Evolutionary conservation across 31 red algal species (phyloP), one percentile per base, ranked within the genome.

Genomic region (Endocladia muricata): DNA sequence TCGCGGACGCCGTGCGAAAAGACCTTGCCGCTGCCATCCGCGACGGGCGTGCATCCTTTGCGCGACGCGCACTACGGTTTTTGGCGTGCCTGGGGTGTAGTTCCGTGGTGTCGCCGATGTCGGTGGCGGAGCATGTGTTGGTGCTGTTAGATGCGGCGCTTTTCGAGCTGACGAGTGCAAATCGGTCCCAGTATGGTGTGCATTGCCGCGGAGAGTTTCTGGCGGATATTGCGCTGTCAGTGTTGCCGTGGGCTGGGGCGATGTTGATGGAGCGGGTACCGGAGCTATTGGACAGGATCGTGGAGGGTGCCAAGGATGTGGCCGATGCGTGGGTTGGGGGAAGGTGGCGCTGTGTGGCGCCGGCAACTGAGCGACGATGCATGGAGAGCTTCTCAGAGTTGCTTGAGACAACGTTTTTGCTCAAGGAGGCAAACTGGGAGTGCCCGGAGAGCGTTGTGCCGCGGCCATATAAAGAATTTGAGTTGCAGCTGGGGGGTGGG

Each of bases 61-160:
- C 92, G 25, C 84, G 85, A n/a, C 84, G 86, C 34, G 70, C 92
- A 13, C 65, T 94, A 42, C 79, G 81, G 23, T 94, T 84, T 75
- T 78, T 94, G 17, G 79, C 79, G 2, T 86, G 87, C 68, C 78
- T 94, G 26, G 74, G 74, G 1, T 74, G 74, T 33, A 69, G 73
- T 29, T 68, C 61, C 21, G 54, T 94, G 36, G 48, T 94, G 21
- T 75, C 78, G 26, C 67, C 73, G 9, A 54, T 17, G 5, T 79
- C 80, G 2, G 78, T 94, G 64, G 81, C 81, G 2, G 70, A 76
- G 30, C 55, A 69, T 35, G 17, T 94, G 32, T 62, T 85, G 22
- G 37, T 49, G 8, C 74, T 94, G 23, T 21, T 89, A 17, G 85
- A 89, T 17, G 61, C 92, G 1, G 85, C 92, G 1, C 2, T 89